phyloP scores from a whole-genome alignment of 106 monocot species.

The Agapanthus africanus region DNA sequence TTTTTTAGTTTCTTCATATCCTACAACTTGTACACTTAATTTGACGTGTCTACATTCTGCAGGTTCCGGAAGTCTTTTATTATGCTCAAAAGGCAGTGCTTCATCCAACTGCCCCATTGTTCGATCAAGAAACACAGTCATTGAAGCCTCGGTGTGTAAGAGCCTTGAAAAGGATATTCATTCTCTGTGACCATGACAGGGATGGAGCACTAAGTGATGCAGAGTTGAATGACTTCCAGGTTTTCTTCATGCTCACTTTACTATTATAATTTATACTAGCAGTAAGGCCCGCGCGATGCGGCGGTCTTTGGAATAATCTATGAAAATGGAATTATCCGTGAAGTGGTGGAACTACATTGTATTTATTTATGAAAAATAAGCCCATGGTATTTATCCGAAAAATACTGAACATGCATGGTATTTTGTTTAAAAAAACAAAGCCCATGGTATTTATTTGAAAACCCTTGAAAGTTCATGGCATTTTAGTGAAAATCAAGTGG shows the following conservation, averaged over 20 bases:
- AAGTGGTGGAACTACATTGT: no score
- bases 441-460: no score
- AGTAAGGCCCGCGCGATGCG: no score
- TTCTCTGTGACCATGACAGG: conserved; percentile 81
- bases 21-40: not conserved
- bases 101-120: conserved; percentile 87
- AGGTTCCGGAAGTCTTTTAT: conserved; percentile 91
- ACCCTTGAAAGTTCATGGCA: no score
- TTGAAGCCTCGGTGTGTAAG: conserved; percentile 78
- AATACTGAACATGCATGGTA: no score
- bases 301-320: no score
- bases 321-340: no score
- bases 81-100: conserved; percentile 96
- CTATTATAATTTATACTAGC: no score
- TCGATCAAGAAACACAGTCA: conserved; percentile 92
- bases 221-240: conserved; percentile 95
- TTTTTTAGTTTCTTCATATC: not conserved
- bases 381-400: no score
- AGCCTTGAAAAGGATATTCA: conserved; percentile 91
- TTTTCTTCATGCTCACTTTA: conserved; percentile 10
- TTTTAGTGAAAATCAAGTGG: no score
- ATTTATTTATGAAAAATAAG: no score
- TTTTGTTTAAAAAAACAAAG: no score
- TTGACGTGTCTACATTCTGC: conserved; percentile 1
- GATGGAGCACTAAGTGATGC: conserved; percentile 89